Evolutionary conservation across 805 yeast genomes (phyloP).

Genomic region (Danielozyma ontarioensis): DNA sequence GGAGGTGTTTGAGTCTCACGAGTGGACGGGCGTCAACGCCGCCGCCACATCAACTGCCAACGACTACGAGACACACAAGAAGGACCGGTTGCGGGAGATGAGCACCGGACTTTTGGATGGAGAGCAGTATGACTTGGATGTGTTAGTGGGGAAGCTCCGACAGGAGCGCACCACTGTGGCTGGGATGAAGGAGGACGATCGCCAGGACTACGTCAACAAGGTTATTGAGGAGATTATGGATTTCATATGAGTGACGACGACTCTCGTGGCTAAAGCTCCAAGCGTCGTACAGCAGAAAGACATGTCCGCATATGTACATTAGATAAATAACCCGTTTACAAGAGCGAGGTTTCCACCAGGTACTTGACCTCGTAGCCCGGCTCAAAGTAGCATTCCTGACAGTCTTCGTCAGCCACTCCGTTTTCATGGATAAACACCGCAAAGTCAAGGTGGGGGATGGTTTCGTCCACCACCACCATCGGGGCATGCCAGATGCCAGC

Average conservation of each 20-base stretch:
- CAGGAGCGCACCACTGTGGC: constrained; percentile 29
- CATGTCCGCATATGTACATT: too few relatives aligned
- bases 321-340: too few relatives aligned
- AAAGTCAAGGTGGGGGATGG: constrained; percentile 56
- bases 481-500: constrained; percentile 94
- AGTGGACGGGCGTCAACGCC: constrained; percentile 34
- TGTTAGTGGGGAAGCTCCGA: constrained; percentile 26
- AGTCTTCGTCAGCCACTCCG: constrained; percentile 72
- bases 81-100: constrained; percentile 20
- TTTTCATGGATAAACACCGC: constrained; percentile 87
- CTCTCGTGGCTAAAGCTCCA: too few relatives aligned
- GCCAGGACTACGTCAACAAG: constrained; percentile 26
- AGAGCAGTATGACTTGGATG: constrained; percentile 19
- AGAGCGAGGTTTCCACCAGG: too few relatives aligned
- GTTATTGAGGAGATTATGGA: constrained; percentile 36
- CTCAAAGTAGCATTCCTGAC: constrained; percentile 70
- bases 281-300: too few relatives aligned
- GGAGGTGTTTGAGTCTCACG: constrained; percentile 45
- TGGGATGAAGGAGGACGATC: constrained; percentile 19
- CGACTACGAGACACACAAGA: constrained; percentile 16
- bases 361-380: constrained; percentile 54
- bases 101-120: constrained; percentile 17
- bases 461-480: constrained; percentile 74
- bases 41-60: constrained; percentile 3
- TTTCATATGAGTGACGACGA: constrained; percentile 17